phyloP scores from a whole-genome alignment of 2,329 filamentous ascomycete species.

The Penicillium sp. region DNA sequence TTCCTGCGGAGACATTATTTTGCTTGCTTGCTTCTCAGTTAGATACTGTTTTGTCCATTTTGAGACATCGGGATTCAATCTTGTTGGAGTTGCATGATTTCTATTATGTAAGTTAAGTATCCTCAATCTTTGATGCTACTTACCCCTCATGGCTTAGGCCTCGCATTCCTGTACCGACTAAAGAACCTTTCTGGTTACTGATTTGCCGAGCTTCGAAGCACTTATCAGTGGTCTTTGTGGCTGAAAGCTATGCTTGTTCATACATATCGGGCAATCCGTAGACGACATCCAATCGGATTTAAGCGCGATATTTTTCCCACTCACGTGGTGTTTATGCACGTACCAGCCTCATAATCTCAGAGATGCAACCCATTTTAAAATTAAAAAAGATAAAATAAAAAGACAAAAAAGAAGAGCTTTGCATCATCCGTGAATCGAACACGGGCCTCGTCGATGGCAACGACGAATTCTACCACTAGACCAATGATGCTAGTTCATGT shows the following conservation, averaged over 20 bases:
- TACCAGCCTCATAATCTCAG: neutral
- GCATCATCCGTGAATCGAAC: slow-evolving; percentile 51
- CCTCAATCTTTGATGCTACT: neutral
- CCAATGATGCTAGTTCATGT: slow-evolving; percentile 38
- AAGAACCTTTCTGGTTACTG: no score
- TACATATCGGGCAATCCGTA: neutral
- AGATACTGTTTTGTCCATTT: no score
- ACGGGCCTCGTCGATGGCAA: slow-evolving; percentile 48
- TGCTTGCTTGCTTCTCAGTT: neutral
- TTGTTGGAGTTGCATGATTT: neutral
- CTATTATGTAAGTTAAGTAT: neutral
- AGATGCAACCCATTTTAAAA: no score
- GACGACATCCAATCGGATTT: neutral
- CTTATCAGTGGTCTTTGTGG: neutral
- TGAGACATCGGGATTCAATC: neutral
- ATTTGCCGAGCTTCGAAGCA: neutral
- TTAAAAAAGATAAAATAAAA: neutral
- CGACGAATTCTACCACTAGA: slow-evolving; percentile 44
- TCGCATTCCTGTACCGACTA: neutral
- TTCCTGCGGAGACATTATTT: neutral
- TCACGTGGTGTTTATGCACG: no score
- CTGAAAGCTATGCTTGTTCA: neutral
- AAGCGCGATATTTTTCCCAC: no score
- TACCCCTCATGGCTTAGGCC: neutral
- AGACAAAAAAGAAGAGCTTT: slow-evolving; percentile 22